Conservation (phyloP, 225 moss, liverwort and hornwort species). For the Physcomitrium patens region DNA sequence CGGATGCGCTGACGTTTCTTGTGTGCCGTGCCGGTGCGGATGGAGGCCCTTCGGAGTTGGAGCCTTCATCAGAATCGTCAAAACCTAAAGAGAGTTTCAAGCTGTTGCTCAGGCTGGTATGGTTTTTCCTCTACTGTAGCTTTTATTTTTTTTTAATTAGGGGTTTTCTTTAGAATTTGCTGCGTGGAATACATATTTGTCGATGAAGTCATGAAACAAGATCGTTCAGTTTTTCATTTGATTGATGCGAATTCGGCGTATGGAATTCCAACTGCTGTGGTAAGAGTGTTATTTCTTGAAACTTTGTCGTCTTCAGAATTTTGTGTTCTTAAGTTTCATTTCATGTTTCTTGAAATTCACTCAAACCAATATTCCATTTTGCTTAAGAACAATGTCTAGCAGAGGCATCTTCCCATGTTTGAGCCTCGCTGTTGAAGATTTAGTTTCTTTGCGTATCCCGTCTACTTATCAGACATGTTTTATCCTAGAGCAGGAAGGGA, state of each 20-base stretch:
- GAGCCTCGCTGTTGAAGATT: background rate
- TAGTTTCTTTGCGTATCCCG: background rate
- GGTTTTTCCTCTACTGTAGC: background rate
- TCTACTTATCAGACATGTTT: background rate
- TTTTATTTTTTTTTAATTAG: background rate
- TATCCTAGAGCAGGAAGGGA: background rate
- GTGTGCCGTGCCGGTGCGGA: constrained; percentile 20
- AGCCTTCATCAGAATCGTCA: background rate
- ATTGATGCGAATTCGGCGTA: background rate
- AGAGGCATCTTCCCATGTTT: background rate
- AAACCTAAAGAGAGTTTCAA: constrained; percentile 26
- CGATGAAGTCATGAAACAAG: background rate
- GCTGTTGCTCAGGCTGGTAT: constrained; percentile 42
- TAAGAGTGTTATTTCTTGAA: background rate
- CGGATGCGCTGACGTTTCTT: constrained; percentile 12
- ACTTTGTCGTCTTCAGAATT: background rate
- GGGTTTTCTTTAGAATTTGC: constrained; percentile 19
- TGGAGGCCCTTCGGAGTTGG: background rate
- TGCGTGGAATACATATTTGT: background rate
- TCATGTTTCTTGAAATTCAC: background rate
- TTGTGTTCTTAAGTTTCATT: too few relatives aligned
- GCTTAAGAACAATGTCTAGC: background rate
- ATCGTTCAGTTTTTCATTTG: background rate
- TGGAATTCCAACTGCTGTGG: background rate
- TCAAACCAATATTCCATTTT: background rate